A percentile compares a stretch with the other conserved stretches of the same genome.
Evolutionary conservation across 345 rosid genomes (phyloP).

Genomic region (Iberis pinnata): DNA sequence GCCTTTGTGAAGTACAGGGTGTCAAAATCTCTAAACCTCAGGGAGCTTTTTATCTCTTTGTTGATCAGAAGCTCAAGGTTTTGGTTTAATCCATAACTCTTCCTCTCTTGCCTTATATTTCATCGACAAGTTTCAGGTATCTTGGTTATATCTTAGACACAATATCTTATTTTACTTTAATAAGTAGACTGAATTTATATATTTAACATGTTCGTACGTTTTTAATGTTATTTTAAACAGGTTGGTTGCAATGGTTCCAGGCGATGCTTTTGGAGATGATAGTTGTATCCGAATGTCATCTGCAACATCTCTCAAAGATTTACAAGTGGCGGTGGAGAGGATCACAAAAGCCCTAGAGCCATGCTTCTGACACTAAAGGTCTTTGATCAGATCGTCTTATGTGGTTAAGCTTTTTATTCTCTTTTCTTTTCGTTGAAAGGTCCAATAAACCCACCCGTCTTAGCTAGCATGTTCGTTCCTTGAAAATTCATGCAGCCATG

Average conservation of each 20-base stretch:
- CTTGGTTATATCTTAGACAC: not conserved
- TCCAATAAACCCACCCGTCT: too few species aligned
- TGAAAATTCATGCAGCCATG: too few species aligned
- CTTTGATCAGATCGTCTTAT: too few species aligned
- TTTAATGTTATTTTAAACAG: too few species aligned
- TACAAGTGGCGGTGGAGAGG: slow-evolving; percentile 72
- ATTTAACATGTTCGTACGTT: too few species aligned
- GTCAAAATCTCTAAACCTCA: slow-evolving; percentile 82
- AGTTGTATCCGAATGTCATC: slow-evolving; percentile 81
- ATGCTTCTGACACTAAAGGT: too few species aligned
- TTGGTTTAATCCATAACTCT: slow-evolving; percentile 62
- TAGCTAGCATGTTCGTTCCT: too few species aligned
- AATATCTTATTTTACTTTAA: not conserved
- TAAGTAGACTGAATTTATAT: too few species aligned
- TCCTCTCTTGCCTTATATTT: slow-evolving; percentile 61
- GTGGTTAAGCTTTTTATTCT: too few species aligned
- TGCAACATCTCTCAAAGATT: slow-evolving; percentile 67
- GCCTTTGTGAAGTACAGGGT: slow-evolving; percentile 69
- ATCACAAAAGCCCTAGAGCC: slow-evolving; percentile 61
- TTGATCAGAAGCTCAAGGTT: slow-evolving; percentile 64
- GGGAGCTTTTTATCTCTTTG: slow-evolving; percentile 96
- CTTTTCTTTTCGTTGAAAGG: too few species aligned
- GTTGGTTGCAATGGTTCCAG: slow-evolving; percentile 96
- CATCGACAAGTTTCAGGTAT: slow-evolving; percentile 36
- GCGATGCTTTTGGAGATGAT: slow-evolving; percentile 96